phyloP scores from a whole-genome alignment of 371 early-diverging fungal genomes.

The Mucor saturninus region DNA sequence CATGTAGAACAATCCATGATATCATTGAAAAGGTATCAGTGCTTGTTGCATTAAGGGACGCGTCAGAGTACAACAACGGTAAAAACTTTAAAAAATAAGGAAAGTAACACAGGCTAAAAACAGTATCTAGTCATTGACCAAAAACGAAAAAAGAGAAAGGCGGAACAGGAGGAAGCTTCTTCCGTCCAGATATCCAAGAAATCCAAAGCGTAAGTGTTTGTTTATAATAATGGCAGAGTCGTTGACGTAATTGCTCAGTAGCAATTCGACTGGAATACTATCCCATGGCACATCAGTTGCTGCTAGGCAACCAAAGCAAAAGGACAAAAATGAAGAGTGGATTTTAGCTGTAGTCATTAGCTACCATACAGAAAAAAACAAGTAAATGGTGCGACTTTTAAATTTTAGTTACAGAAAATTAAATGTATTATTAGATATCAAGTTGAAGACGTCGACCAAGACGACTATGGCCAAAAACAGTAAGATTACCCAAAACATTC shows the following conservation, averaged over 20 bases:
- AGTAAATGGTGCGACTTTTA: constrained; percentile 34
- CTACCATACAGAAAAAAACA: constrained; percentile 69
- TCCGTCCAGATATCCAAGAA: constrained; percentile 40
- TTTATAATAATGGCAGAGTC: neutral
- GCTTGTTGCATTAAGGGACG: constrained; percentile 58
- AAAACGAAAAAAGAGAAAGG: constrained; percentile 69
- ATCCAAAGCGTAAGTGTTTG: constrained; percentile 48
- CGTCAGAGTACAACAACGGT: constrained; percentile 51
- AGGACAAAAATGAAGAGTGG: constrained; percentile 77
- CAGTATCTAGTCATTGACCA: constrained; percentile 44
- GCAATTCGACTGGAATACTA: constrained; percentile 17
- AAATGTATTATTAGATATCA: constrained; percentile 50
- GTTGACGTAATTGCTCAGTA: neutral
- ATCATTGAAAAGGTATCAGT: constrained; percentile 62
- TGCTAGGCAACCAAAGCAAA: constrained; percentile 63
- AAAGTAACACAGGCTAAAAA: neutral
- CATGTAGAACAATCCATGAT: constrained; percentile 54
- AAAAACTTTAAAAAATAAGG: neutral
- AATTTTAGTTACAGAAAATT: neutral
- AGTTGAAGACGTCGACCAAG: constrained; percentile 80
- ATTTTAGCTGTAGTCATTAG: constrained; percentile 71
- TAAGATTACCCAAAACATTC: constrained; percentile 27
- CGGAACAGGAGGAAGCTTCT: constrained; percentile 56
- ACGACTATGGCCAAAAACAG: constrained; percentile 68
- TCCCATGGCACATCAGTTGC: constrained; percentile 57